Base-by-base conservation (phyloP, 345 rosid species). In the Sapria himalayana region DNA sequence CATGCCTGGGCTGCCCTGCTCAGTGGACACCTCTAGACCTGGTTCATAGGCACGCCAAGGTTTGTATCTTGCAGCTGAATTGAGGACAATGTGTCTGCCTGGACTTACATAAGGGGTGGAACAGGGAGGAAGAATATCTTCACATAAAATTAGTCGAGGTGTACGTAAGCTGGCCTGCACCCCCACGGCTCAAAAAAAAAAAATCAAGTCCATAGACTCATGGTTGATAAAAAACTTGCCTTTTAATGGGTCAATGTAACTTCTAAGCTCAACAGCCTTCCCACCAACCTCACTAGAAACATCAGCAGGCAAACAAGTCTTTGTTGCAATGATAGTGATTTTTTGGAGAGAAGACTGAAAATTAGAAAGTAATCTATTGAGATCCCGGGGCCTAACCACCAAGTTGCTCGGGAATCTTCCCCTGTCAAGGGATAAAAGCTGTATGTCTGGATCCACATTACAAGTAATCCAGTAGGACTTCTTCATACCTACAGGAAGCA, bases 321-420 rank as follows among this genome's bases (percentile, higher is more conserved):
- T 91, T 13, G 98, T 89, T 37, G 95, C 84, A 47, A 89, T 74
- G 33, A 82, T 57, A 38, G 93, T 76, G 37, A 82, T 89, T 72
- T 79, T 95, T 58, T 76, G 95, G 58, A 89, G 98, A 46, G 95
- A 76, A 58, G 95, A 73, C 56, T 82, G 98, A 57, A 89, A 89
- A 62, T 79, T 82, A 23, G 65, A 72, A n/a, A 82, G 84, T 68
- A 82, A 61, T 63, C 78, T 77, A 60, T 63, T 82, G 43, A 89
- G 63, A 53, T 66, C 92, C 31, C 74, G 79, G 48, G 98, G 98
- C 58, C 80, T 76, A 38, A 71, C 93, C 21, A 69, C 77, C 31
- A 84, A 57, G 58, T 56, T 58, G 62, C 92, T 82, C 0, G 77
- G 76, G 51, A 69, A 79, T 50, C 62, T 69, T 52, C 58, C 54